Evolutionary conservation across 352 stramenopile species (phyloP).

Genomic region (Plasmopara muralis): DNA sequence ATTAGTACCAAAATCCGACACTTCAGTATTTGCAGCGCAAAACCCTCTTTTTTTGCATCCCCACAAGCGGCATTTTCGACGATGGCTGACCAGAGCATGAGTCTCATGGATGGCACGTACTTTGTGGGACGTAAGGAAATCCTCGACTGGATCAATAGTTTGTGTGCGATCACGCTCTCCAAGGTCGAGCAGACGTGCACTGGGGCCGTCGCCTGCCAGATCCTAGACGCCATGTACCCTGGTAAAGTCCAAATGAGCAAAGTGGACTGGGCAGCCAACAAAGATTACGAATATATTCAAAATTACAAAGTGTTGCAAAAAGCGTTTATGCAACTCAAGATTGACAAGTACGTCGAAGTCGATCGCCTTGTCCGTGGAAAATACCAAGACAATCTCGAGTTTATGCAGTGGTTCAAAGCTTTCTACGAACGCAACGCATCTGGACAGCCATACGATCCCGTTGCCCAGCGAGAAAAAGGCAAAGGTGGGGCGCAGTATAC

Average conservation of each 20-base stretch:
- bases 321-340: conserved; percentile 93
- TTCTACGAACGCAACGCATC: conserved; percentile 90
- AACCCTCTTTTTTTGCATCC: background rate
- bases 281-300: conserved; percentile 97
- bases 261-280: conserved; percentile 96
- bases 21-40: conserved; percentile 16
- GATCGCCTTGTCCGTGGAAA: conserved; percentile 97
- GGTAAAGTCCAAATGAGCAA: conserved; percentile 94
- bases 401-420: conserved; percentile 98
- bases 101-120: conserved; percentile 96
- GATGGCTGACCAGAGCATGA: conserved; percentile 87
- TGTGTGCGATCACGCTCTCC: conserved; percentile 88
- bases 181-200: conserved; percentile 98
- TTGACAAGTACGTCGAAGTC: conserved; percentile 96
- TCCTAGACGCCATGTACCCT: conserved; percentile 94
- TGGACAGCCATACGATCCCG: conserved; percentile 90
- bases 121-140: conserved; percentile 97
- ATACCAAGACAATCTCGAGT: conserved; percentile 99
- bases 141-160: conserved; percentile 98
- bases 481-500: conserved; percentile 89
- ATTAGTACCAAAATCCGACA: conserved; percentile 5
- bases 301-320: conserved; percentile 99
- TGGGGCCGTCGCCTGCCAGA: conserved; percentile 96
- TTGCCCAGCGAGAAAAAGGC: conserved; percentile 87
- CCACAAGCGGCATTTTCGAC: background rate